Evolutionary conservation across 305 asterid genomes (phyloP).

Genomic region (Rubia tinctorum): DNA sequence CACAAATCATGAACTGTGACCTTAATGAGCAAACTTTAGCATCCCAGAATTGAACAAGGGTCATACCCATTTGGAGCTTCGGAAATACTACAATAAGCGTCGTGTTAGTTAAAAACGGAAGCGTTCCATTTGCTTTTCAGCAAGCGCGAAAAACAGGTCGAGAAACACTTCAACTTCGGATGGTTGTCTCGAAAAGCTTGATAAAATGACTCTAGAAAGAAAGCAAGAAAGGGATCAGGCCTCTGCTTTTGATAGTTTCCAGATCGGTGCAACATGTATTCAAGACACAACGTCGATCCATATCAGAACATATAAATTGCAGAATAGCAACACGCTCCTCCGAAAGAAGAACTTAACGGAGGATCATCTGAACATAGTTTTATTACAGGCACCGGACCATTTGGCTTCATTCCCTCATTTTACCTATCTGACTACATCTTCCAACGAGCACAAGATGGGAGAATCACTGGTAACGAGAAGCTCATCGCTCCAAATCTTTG

Average conservation of each 20-base stretch:
- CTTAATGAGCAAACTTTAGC: neutral
- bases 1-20: neutral
- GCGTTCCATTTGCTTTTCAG: neutral
- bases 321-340: constrained; percentile 11
- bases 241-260: neutral
- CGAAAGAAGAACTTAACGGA: constrained; percentile 1
- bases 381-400: constrained; percentile 29
- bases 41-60: neutral
- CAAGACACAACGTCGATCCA: neutral
- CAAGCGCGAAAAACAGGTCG: neutral
- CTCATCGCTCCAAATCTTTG: constrained; percentile 17
- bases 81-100: no score
- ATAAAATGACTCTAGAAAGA: neutral
- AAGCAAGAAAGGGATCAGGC: neutral
- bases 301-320: constrained; percentile 1
- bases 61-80: neutral
- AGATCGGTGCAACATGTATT: neutral
- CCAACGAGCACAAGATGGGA: constrained; percentile 18
- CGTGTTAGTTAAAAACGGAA: no score
- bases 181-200: neutral
- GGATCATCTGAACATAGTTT: constrained; percentile 10
- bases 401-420: constrained; percentile 33
- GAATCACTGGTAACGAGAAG: constrained; percentile 9
- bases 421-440: constrained; percentile 25
- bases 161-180: neutral